Conservation (phyloP, 495 filamentous ascomycete genomes). For the Xylaria flabelliformis region DNA sequence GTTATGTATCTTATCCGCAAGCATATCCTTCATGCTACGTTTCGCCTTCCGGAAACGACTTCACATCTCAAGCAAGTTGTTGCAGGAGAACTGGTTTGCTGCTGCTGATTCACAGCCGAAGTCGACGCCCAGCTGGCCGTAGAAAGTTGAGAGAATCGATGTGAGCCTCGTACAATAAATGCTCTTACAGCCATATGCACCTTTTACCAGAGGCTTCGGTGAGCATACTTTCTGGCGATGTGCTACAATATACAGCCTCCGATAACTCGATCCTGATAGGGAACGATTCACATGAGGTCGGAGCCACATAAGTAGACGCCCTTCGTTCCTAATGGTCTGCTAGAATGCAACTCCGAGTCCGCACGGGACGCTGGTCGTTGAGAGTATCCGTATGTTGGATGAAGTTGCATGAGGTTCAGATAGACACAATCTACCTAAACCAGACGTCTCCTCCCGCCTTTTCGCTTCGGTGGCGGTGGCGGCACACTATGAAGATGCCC, state of each 20-base stretch:
- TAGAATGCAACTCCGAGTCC: background rate
- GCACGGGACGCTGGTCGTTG: background rate
- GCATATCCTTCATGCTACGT: background rate
- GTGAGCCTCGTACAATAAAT: background rate
- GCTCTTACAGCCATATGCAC: background rate
- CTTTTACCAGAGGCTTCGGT: background rate
- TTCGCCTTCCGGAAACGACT: background rate
- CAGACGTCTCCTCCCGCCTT: constrained; percentile 31
- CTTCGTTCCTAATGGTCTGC: background rate
- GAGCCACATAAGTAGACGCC: background rate
- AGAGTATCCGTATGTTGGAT: background rate
- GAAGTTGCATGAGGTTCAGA: background rate
- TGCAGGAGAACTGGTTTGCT: no score
- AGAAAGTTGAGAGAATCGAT: background rate
- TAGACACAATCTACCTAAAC: constrained; percentile 6
- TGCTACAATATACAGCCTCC: background rate
- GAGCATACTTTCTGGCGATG: background rate
- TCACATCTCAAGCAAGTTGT: background rate
- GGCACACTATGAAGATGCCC: constrained; percentile 85
- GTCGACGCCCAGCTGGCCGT: background rate
- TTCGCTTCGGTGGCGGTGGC: constrained; percentile 62
- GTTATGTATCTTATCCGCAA: no score
- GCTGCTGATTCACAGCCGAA: background rate
- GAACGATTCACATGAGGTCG: background rate
- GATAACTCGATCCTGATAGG: background rate